A percentile compares a stretch with the other conserved stretches of the same genome.
These are phyloP conservation scores for Solanum corneliomulleri DNA, from an alignment of 257 asterid genomes.

Conservation along the genomic window DNA sequence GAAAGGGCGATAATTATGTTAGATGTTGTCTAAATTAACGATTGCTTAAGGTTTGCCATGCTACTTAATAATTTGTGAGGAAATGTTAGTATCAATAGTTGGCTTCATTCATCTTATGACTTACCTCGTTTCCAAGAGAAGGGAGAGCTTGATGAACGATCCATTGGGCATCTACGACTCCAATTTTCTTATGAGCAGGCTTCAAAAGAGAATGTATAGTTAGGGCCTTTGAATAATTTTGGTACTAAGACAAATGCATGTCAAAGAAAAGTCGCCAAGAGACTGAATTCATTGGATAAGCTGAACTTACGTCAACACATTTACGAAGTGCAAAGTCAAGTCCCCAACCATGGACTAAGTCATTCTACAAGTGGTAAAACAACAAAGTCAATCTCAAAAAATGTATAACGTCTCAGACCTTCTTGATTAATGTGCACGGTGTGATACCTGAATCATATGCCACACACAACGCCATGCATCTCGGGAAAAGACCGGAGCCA, in stretches of 20 bases:
- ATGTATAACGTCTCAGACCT: background rate
- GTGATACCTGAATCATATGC: constrained; percentile 82
- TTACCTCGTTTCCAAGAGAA: constrained; percentile 71
- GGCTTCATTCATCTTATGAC: background rate
- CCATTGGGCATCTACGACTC: constrained; percentile 91
- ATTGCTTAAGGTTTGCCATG: background rate
- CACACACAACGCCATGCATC: constrained; percentile 94
- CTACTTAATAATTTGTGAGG: background rate
- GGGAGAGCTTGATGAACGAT: constrained; percentile 73
- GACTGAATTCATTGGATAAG: background rate
- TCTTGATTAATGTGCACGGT: background rate
- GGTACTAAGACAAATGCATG: background rate
- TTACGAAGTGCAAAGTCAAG: constrained; percentile 74
- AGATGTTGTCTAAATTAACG: background rate
- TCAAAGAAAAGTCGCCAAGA: background rate
- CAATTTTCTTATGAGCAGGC: constrained; percentile 82
- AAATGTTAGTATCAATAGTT: background rate
- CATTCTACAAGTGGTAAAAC: constrained; percentile 41
- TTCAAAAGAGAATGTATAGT: constrained; percentile 3
- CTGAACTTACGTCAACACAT: constrained; percentile 59
- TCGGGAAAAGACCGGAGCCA: constrained; percentile 95
- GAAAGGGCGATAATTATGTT: background rate
- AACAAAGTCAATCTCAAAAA: background rate
- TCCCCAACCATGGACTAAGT: constrained; percentile 96
- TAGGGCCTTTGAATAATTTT: background rate